These are phyloP conservation scores for Gossypium gossypioides DNA, from an alignment of 441 rosid genomes.

Conservation along the genomic window DNA sequence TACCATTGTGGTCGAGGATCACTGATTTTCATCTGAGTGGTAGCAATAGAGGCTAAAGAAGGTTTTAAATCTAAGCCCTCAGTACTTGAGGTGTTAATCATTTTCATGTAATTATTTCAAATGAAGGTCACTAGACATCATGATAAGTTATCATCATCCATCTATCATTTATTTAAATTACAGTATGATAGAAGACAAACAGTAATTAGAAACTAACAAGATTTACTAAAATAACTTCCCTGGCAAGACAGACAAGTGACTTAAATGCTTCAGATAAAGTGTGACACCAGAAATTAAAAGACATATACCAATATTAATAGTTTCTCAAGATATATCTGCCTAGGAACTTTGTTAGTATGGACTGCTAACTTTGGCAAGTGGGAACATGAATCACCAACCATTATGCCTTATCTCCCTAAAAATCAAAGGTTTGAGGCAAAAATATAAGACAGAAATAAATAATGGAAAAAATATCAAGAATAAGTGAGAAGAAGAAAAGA, in stretches of 20 bases:
- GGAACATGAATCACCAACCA: neutral
- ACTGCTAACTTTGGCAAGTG: neutral
- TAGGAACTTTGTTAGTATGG: neutral
- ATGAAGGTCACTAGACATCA: neutral
- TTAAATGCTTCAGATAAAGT: neutral
- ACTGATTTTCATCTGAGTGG: neutral
- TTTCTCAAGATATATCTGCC: constrained; percentile 1
- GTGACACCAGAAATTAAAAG: neutral
- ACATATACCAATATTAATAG: neutral
- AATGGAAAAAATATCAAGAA: neutral
- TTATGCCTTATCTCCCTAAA: neutral
- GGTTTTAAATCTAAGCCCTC: neutral
- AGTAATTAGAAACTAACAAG: neutral
- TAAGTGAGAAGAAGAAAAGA: neutral
- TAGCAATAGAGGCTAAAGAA: neutral
- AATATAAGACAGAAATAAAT: neutral
- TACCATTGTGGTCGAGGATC: neutral
- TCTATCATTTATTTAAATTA: neutral
- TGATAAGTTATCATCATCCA: neutral
- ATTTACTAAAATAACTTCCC: neutral
- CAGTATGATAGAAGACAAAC: neutral
- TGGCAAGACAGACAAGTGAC: neutral
- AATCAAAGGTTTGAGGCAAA: neutral
- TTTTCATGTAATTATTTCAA: neutral
- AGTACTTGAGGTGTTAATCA: neutral